Evolutionary conservation across 106 monocot species (phyloP).

Genomic region (Posidonia australis): DNA sequence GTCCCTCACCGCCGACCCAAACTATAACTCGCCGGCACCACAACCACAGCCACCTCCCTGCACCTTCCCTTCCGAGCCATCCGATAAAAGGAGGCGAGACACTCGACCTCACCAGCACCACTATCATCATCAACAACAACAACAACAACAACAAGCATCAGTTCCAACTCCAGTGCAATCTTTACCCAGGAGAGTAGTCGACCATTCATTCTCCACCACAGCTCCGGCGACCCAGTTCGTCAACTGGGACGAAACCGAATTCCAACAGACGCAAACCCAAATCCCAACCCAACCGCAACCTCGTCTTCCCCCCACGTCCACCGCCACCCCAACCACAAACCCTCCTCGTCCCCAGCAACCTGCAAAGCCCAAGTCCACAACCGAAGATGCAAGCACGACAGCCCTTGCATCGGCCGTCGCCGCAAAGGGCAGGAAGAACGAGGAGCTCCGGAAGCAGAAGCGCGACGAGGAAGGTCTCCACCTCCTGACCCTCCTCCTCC

Average conservation of each 20-base stretch:
- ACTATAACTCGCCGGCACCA: not conserved
- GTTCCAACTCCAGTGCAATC: constrained; percentile 2
- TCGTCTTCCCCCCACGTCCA: not conserved
- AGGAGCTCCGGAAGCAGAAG: constrained; percentile 60
- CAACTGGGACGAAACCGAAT: constrained; percentile 11
- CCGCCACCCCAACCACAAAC: not conserved
- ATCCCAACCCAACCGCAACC: not conserved
- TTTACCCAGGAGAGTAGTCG: not conserved
- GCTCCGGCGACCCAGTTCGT: constrained; percentile 9
- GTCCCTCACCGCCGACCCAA: constrained; percentile 21
- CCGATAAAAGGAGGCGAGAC: constrained; percentile 18
- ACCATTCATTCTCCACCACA: constrained; percentile 3
- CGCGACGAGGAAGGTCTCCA: constrained; percentile 87
- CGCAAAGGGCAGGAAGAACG: constrained; percentile 23
- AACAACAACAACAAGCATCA: constrained; percentile 2
- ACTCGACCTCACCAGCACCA: constrained; percentile 5
- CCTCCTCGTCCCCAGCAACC: constrained; percentile 6
- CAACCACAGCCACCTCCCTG: not conserved
- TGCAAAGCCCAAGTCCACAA: constrained; percentile 15
- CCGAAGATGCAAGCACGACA: constrained; percentile 6
- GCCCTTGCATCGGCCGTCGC: constrained; percentile 10
- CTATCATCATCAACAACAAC: too few species aligned
- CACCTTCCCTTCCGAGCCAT: constrained; percentile 6
- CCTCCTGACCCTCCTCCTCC: constrained; percentile 82
- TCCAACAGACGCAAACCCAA: not conserved